Conservation (phyloP, 768 basidiomycete genomes). For the Lepiota venenata region DNA sequence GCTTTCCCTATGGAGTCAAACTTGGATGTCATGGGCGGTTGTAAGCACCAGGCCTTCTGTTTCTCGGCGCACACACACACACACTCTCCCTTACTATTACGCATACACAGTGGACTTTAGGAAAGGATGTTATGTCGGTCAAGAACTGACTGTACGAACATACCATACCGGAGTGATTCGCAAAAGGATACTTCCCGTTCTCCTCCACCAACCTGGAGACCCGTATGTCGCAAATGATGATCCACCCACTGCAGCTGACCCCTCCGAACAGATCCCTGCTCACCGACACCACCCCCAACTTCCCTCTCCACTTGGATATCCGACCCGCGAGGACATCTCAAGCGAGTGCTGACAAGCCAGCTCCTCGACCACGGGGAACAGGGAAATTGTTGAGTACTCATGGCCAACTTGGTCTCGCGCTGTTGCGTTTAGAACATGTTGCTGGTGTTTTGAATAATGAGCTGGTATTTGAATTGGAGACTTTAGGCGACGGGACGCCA, state of each 20-base stretch:
- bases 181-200: slow-evolving; percentile 87
- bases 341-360: slow-evolving; percentile 14
- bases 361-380: slow-evolving; percentile 62
- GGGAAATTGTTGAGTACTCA: slow-evolving; percentile 70
- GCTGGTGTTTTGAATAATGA: slow-evolving; percentile 49
- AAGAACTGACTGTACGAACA: slow-evolving; percentile 94
- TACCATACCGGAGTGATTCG: slow-evolving; percentile 91
- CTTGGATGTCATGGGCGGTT: slow-evolving; percentile 90
- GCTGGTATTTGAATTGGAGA: slow-evolving; percentile 36
- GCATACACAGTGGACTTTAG: slow-evolving; percentile 74
- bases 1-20: slow-evolving; percentile 95
- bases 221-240: slow-evolving; percentile 22
- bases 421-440: slow-evolving; percentile 78
- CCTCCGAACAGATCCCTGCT: slow-evolving; percentile 9
- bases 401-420: slow-evolving; percentile 66
- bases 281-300: slow-evolving; percentile 13
- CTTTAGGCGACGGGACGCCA: slow-evolving; percentile 21
- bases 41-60: slow-evolving; percentile 44
- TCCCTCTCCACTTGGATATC: slow-evolving; percentile 36
- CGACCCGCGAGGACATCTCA: slow-evolving; percentile 16
- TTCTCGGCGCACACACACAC: no score
- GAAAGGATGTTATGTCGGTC: slow-evolving; percentile 98
- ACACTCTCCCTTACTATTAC: slow-evolving; percentile 10
- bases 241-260: background rate
- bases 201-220: slow-evolving; percentile 38